These are phyloP conservation scores for Penicillium bovifimosum DNA, from an alignment of 495 filamentous ascomycete genomes.

Conservation along the genomic window DNA sequence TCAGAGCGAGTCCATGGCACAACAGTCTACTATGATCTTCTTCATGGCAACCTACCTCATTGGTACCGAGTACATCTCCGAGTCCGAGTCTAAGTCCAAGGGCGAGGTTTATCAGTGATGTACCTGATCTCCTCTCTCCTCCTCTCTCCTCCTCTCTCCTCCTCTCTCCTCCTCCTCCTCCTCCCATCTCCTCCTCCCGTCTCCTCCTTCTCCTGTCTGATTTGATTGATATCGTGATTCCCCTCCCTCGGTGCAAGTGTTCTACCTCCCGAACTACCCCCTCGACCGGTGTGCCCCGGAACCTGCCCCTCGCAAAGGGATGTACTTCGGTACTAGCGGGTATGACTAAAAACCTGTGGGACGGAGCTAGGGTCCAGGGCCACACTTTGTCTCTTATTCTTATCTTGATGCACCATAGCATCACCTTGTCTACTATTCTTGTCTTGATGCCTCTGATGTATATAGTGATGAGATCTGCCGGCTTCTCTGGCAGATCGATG, in stretches of 20 bases:
- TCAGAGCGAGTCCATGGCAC: too few relatives aligned
- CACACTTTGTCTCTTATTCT: background rate
- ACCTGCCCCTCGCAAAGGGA: background rate
- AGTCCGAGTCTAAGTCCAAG: conserved; percentile 45
- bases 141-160: background rate
- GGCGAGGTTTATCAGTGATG: conserved; percentile 49
- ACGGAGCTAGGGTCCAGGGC: background rate
- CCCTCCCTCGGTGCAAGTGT: background rate
- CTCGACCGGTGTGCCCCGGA: too few relatives aligned
- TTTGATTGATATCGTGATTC: too few relatives aligned
- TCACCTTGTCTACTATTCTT: too few relatives aligned
- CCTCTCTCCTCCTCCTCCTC: background rate
- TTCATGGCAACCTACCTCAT: conserved; percentile 48
- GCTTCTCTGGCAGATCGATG: background rate
- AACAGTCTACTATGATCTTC: too few relatives aligned
- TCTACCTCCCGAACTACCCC: background rate
- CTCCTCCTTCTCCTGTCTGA: background rate
- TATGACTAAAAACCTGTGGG: background rate
- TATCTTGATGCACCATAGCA: too few relatives aligned
- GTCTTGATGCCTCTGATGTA: too few relatives aligned
- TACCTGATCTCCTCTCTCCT: too few relatives aligned
- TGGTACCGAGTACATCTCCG: conserved; percentile 44
- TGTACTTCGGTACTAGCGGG: background rate
- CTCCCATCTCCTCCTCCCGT: background rate
- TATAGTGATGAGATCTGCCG: background rate